Evolutionary conservation across 257 asterid species (phyloP), one percentile per base, ranked within the genome.

Genomic region (Solanum medicagineum): DNA sequence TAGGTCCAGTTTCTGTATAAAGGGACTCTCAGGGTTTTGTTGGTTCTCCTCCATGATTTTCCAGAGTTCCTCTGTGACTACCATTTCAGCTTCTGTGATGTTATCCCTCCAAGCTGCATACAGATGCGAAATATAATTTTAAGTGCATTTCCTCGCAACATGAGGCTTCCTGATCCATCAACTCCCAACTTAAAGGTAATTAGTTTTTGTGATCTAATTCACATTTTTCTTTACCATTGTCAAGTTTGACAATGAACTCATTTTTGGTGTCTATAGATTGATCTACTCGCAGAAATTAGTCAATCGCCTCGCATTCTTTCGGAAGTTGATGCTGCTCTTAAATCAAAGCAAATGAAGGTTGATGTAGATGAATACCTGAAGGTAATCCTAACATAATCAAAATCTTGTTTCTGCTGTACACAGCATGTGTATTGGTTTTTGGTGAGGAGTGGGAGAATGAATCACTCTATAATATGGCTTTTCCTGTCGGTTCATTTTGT

Each of bases 51-150:
- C 84, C 99, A 95, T 84, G 99, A 97, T 92, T 97, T 94, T 75
- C 99, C 99, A 2, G 99, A 97, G 88, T 97, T 97, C 83, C 99
- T 97, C 80, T 97, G 99, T 66, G 98, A 97, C 91, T 94, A 95
- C 90, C 99, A 97, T 91, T 95, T 97, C 92, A 97, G 99, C 89
- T 95, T 97, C 90, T 97, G 99, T 91, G 99, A 97, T 88, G 98
- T 97, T 85, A 97, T 97, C 70, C 99, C 99, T 26, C 96, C 99
- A 60, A 94, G 98, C 87, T 97, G 99, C 93, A 92, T 95, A 89
- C 99, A 95, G 87, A 94, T 95, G 99, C 92, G 99, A 63, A 97
- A 95, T 88, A 94, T 97, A 79, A 92, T 97, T 83, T 97, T 97
- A 36, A 94, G 98, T 90, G 99, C 99, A 55, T 97, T 95, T 90